phyloP scores from a whole-genome alignment of 306 rosid genomes.

The Adenanthera pavonina region DNA sequence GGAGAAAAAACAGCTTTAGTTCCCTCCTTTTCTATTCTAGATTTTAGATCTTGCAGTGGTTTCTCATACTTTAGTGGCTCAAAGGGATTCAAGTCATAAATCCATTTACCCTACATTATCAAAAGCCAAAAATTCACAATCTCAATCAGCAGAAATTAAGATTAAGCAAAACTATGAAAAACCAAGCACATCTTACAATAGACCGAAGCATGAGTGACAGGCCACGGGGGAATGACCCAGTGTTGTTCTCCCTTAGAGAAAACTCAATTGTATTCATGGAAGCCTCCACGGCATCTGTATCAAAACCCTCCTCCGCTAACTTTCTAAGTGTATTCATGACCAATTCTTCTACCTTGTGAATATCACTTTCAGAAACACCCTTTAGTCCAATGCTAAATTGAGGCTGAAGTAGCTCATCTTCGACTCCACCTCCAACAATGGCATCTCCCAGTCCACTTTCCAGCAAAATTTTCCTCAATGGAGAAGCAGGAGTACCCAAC shows the following conservation, averaged over 20 bases:
- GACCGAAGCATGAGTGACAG: constrained; percentile 96
- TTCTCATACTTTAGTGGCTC: constrained; percentile 92
- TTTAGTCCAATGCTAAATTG: constrained; percentile 94
- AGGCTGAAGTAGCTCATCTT: constrained; percentile 97
- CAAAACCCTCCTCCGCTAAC: constrained; percentile 88
- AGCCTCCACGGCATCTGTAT: constrained; percentile 90
- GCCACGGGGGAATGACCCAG: constrained; percentile 95
- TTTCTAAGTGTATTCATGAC: constrained; percentile 66
- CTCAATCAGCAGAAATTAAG: constrained; percentile 19
- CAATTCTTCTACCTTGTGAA: constrained; percentile 84
- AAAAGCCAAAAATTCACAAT: constrained; percentile 33
- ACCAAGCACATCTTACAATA: constrained; percentile 62
- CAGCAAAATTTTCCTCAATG: constrained; percentile 85
- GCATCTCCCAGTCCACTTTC: constrained; percentile 99
- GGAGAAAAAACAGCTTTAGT: constrained; percentile 91
- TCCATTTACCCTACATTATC: constrained; percentile 88
- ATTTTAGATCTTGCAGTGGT: constrained; percentile 85
- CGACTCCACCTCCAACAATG: constrained; percentile 95
- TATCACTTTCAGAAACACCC: constrained; percentile 87
- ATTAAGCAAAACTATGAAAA: constrained; percentile 27
- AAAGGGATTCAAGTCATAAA: constrained; percentile 97
- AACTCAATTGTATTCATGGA: constrained; percentile 99
- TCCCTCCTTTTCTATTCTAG: constrained; percentile 85
- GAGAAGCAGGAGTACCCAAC: constrained; percentile 99
- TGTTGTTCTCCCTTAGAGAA: constrained; percentile 96